Evolutionary conservation across 1,284 basidiomycete species (phyloP).

Genomic region (Apiotrichum veenhuisii): DNA sequence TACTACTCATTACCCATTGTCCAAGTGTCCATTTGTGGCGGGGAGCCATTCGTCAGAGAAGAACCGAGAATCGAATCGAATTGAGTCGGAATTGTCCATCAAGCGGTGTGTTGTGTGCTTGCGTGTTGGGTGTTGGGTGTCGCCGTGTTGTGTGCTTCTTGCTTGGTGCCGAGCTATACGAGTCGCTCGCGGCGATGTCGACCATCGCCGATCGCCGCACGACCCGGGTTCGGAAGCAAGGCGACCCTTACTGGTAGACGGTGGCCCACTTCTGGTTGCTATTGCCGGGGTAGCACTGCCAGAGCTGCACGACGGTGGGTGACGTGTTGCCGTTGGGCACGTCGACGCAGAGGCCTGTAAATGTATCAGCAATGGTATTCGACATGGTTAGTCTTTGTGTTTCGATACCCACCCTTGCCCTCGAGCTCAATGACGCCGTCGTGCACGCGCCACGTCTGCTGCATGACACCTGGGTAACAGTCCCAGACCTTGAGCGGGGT

Average conservation of each 20-base stretch:
- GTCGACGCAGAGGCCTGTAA: slow-evolving; percentile 5
- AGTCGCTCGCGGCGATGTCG: no score
- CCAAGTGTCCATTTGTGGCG: no score
- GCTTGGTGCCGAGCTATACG: no score
- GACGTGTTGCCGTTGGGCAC: neutral
- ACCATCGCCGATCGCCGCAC: neutral
- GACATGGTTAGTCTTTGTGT: no score
- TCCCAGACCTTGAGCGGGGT: slow-evolving; percentile 30
- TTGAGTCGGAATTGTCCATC: no score
- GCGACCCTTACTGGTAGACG: neutral
- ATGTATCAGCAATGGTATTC: neutral
- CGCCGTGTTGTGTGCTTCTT: no score
- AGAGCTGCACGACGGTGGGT: slow-evolving; percentile 2
- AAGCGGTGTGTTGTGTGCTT: no score
- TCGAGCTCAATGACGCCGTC: slow-evolving; percentile 1
- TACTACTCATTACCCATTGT: no score
- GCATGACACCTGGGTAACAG: slow-evolving; percentile 10
- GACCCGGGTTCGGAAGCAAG: neutral
- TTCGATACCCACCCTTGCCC: neutral
- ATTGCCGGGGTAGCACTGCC: slow-evolving; percentile 1
- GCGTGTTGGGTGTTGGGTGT: no score
- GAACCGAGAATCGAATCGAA: no score
- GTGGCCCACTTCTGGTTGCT: slow-evolving; percentile 2
- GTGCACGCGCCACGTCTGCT: slow-evolving; percentile 11
- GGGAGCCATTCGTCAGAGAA: no score